These are phyloP conservation scores for Coriolopsis trogii DNA, from an alignment of 1,284 basidiomycete genomes.

Conservation along the genomic window DNA sequence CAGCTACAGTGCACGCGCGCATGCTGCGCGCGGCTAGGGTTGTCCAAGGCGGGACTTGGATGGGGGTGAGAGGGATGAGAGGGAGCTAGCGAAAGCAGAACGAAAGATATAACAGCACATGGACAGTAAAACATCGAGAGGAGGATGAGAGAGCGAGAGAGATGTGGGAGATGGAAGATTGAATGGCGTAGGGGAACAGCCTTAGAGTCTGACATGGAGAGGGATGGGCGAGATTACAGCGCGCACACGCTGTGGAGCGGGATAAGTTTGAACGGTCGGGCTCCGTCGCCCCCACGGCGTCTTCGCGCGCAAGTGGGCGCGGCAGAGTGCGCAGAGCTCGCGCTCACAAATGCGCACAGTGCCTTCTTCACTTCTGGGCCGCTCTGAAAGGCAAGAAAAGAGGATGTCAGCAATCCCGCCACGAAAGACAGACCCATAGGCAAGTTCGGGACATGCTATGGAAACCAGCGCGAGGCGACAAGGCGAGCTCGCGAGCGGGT, in stretches of 20 bases:
- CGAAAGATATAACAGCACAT: constrained; percentile 8
- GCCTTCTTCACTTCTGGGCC: constrained; percentile 7
- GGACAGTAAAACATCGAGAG: background rate
- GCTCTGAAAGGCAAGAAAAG: background rate
- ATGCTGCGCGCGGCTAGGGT: background rate
- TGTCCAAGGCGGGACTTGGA: background rate
- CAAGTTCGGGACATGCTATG: too few relatives aligned
- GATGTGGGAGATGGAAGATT: background rate
- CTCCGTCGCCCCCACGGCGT: too few relatives aligned
- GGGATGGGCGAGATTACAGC: constrained; percentile 1
- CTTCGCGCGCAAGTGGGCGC: too few relatives aligned
- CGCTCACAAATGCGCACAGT: too few relatives aligned
- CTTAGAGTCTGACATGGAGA: background rate
- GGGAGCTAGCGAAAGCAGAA: constrained; percentile 11
- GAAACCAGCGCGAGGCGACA: too few relatives aligned
- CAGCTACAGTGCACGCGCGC: constrained; percentile 17
- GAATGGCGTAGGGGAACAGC: background rate
- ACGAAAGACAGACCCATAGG: too few relatives aligned
- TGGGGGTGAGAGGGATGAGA: background rate
- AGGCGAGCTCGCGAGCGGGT: too few relatives aligned
- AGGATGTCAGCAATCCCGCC: too few relatives aligned
- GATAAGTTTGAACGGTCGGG: too few relatives aligned
- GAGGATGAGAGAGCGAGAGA: background rate
- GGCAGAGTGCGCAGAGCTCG: too few relatives aligned
- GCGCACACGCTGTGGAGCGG: constrained; percentile 6